Conservation (phyloP, 75 land plant genomes). For the Pinus albicaulis region DNA sequence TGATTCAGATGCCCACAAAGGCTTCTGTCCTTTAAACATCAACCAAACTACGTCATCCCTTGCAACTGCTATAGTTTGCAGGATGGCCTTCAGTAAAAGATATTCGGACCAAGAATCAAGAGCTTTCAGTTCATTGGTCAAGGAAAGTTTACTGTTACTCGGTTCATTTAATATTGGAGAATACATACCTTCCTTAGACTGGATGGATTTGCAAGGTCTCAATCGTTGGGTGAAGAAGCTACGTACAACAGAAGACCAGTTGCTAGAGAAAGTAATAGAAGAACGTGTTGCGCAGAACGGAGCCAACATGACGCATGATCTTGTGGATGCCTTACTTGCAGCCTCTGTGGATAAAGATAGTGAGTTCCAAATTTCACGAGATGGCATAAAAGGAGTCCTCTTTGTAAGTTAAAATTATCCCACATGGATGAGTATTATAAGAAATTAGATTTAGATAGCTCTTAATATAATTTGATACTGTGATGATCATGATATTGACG, state of each 20-base stretch:
- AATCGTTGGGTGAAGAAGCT: not conserved
- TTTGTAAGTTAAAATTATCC: too few relatives aligned
- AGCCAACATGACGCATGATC: not conserved
- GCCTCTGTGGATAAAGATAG: not conserved
- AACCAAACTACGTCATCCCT: not conserved
- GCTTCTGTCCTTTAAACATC: not conserved
- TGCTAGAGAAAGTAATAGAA: constrained; percentile 1
- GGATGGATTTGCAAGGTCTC: not conserved
- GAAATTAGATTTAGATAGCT: too few relatives aligned
- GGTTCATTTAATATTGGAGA: not conserved
- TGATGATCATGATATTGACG: too few relatives aligned
- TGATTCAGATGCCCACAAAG: not conserved
- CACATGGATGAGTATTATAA: too few relatives aligned
- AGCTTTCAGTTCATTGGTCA: not conserved
- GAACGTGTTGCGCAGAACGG: not conserved
- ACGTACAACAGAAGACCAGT: not conserved
- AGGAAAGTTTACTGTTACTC: not conserved
- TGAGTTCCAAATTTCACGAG: constrained; percentile 1
- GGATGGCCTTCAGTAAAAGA: not conserved
- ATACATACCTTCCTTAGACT: constrained; percentile 1
- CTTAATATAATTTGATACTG: too few relatives aligned
- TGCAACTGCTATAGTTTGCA: not conserved
- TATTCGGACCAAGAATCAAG: not conserved
- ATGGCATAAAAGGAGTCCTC: not conserved
- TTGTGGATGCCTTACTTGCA: constrained; percentile 14